Evolutionary conservation across 73 alveolate genomes (phyloP).

Genomic region (Uronychia setigera): DNA sequence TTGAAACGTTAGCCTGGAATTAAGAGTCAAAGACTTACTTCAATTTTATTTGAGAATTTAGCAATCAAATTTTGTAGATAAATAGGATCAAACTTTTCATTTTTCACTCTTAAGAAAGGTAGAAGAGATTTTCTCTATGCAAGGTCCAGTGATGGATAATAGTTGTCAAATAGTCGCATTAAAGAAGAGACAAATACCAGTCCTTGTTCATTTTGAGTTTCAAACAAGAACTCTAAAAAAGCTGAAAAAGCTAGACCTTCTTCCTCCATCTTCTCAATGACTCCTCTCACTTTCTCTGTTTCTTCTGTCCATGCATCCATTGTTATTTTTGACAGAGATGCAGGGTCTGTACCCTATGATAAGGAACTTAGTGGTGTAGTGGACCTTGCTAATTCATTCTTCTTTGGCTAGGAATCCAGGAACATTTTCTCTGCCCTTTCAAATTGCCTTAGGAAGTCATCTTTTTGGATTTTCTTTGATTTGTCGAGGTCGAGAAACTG

Average conservation of each 20-base stretch:
- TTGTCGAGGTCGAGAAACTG: slow-evolving; percentile 52
- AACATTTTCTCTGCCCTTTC: slow-evolving; percentile 37
- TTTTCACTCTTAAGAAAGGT: slow-evolving; percentile 1
- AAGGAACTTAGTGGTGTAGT: not conserved
- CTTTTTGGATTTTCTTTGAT: slow-evolving; percentile 44
- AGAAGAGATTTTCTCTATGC: slow-evolving; percentile 25
- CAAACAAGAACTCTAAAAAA: slow-evolving; percentile 15
- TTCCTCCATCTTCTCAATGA: slow-evolving; percentile 49
- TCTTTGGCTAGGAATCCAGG: not conserved
- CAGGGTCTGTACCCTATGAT: not conserved
- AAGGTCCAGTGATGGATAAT: slow-evolving; percentile 29
- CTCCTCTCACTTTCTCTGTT: not conserved
- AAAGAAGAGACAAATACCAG: not conserved
- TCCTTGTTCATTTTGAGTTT: not conserved
- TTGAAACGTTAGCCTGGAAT: slow-evolving; percentile 21
- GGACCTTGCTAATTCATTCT: not conserved
- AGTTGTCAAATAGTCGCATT: not conserved
- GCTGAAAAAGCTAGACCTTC: slow-evolving; percentile 44
- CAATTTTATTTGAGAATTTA: slow-evolving; percentile 1
- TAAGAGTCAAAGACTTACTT: not conserved
- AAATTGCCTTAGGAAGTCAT: slow-evolving; percentile 50
- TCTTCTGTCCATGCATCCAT: not conserved
- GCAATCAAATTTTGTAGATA: slow-evolving; percentile 23
- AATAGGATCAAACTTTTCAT: slow-evolving; percentile 16
- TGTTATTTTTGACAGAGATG: too few species aligned